Evolutionary conservation across 2,329 filamentous ascomycete genomes (phyloP), one percentile per base, ranked within the genome.

Genomic region (Colletotrichum sp.): DNA sequence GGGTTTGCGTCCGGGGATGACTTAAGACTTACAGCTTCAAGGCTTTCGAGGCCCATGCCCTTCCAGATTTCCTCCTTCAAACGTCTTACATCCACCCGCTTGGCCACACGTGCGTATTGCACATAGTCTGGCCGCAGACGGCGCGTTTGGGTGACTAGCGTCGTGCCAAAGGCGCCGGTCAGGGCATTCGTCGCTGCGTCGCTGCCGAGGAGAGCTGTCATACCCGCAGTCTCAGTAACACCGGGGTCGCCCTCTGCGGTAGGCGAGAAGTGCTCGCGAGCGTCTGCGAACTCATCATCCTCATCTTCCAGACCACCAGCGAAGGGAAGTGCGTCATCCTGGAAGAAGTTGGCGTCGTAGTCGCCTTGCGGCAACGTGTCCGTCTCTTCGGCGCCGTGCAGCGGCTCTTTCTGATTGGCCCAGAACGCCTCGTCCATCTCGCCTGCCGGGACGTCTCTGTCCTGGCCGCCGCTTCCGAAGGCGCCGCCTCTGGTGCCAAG

Each of bases 281-380:
- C 95, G 83, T 97, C 95, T 5, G 94, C 94, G 83, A 97, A 97
- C 80, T 94, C 93, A 68, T 94, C 93, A 69, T 94, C 94, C 32
- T 89, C 88, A 21, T 90, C 88, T 26, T 88, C 84, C 62, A 89
- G 87, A 6, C 88, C 92, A 13, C 91, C 92, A 3, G 91, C 87
- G 79, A 95, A 90, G 3, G 93, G 92, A 77, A 96, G 87, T 3
- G 90, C 93, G 79, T 96, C 95, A 81, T 98, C 97, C 80, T 97
- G 94, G 87, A 98, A 99, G 90, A 98, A 99, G 84, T 98, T 94
- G 74, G 97, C 96, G 83, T 98, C 96, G 84, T 98, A 99, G 81
- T 97, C 93, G 76, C 96, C 96, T 79, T 92, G 88, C 4, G 90
- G 89, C 48, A 90, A 83, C 2, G 86, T 89, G 4, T 87, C 90